A percentile compares a stretch with the other conserved stretches of the same genome.
Conservation (phyloP, 2,329 filamentous ascomycete species). For the Pseudogymnoascus sp. region DNA sequence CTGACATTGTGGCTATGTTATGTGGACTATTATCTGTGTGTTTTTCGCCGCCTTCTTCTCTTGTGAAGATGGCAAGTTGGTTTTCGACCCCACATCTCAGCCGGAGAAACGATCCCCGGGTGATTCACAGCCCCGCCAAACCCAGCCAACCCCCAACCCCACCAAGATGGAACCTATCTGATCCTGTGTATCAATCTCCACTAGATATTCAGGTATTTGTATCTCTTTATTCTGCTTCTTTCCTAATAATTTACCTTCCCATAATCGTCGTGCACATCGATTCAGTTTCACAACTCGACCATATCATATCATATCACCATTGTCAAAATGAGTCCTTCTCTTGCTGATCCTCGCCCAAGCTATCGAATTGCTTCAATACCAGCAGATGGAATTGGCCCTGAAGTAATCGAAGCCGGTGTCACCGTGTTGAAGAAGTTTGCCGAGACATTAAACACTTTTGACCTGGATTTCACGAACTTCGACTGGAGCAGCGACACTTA, state of each 20-base stretch:
- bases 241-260: neutral
- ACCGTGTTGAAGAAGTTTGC: constrained; percentile 52
- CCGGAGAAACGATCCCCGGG: neutral
- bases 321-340: constrained; percentile 12
- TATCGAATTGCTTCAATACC: constrained; percentile 56
- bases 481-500: constrained; percentile 56
- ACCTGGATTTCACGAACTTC: constrained; percentile 53
- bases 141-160: neutral
- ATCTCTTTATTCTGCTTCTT: neutral
- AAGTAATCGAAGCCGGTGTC: constrained; percentile 57
- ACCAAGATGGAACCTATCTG: neutral
- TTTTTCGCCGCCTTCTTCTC: neutral
- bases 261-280: neutral
- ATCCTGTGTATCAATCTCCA: neutral
- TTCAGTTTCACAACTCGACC: neutral
- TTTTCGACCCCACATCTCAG: neutral
- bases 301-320: neutral
- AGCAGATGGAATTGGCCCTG: constrained; percentile 57
- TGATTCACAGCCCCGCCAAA: neutral
- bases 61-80: neutral
- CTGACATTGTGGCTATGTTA: neutral
- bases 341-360: neutral
- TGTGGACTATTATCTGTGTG: neutral
- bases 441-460: constrained; percentile 49
- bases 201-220: neutral